phyloP scores from a whole-genome alignment of 2,329 filamentous ascomycete genomes.

The Colletotrichum abscissum region DNA sequence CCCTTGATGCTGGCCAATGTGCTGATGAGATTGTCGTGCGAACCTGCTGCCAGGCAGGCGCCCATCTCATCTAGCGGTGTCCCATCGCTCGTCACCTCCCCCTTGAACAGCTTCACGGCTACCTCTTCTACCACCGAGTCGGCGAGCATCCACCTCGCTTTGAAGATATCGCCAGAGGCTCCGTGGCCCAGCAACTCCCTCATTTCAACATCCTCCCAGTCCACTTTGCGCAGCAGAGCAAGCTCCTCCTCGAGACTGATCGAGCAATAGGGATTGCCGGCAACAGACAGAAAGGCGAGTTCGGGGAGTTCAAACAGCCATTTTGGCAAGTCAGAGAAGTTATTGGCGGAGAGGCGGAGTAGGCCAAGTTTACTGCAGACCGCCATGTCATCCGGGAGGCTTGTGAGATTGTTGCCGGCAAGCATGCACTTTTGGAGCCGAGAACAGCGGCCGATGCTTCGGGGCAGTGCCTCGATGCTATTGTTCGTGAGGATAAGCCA shows the following conservation, averaged over 20 bases:
- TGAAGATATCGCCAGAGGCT: constrained; percentile 58
- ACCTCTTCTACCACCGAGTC: constrained; percentile 48
- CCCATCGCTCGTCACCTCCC: constrained; percentile 58
- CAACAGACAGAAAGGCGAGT: constrained; percentile 59
- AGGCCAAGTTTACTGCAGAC: constrained; percentile 56
- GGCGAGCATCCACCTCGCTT: constrained; percentile 48
- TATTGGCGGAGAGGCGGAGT: constrained; percentile 57
- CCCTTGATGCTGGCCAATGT: constrained; percentile 55
- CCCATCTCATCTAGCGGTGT: constrained; percentile 61
- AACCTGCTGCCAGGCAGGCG: constrained; percentile 57
- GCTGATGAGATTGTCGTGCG: constrained; percentile 57
- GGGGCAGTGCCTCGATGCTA: constrained; percentile 49
- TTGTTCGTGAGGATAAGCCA: constrained; percentile 63
- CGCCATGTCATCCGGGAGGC: constrained; percentile 54
- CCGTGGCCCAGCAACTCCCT: constrained; percentile 55
- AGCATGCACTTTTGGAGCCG: constrained; percentile 61
- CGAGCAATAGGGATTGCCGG: constrained; percentile 56
- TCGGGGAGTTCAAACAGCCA: constrained; percentile 58
- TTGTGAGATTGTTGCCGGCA: constrained; percentile 55
- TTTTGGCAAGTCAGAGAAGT: constrained; percentile 48
- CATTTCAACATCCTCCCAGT: constrained; percentile 54
- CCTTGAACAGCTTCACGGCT: constrained; percentile 61
- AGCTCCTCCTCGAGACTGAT: constrained; percentile 29
- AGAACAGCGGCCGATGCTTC: constrained; percentile 53
- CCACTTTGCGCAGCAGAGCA: constrained; percentile 49